These are phyloP conservation scores for Irpex sp. DNA, from an alignment of 1,284 basidiomycete genomes.

Conservation along the genomic window DNA sequence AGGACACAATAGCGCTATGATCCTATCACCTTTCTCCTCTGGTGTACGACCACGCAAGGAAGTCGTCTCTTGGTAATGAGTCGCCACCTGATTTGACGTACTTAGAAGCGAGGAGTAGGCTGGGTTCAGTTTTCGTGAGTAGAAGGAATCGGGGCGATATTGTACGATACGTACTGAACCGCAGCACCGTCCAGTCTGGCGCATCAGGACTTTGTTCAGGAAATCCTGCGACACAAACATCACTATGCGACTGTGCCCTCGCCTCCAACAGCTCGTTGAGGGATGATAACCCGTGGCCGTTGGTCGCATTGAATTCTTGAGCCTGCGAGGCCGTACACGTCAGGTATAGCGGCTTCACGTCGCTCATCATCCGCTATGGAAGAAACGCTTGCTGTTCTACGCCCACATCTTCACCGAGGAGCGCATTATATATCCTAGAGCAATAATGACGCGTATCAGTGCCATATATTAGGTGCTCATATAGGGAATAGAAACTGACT, in stretches of 20 bases:
- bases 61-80: not conserved
- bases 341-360: slow-evolving; percentile 3
- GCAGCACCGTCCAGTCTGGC: not conserved
- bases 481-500: not conserved
- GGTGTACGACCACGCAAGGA: not conserved
- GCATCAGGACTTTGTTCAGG: not conserved
- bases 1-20: slow-evolving; percentile 9
- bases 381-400: too few relatives aligned
- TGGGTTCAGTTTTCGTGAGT: not conserved
- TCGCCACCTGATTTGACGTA: slow-evolving; percentile 1
- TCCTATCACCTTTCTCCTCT: not conserved
- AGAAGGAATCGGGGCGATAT: not conserved
- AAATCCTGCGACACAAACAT: slow-evolving; percentile 8
- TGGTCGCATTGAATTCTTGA: slow-evolving; percentile 3
- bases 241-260: slow-evolving; percentile 6
- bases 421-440: not conserved
- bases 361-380: not conserved
- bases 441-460: not conserved
- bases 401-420: not conserved
- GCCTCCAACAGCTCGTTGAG: slow-evolving; percentile 11
- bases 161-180: slow-evolving; percentile 6
- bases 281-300: slow-evolving; percentile 6
- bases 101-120: slow-evolving; percentile 5
- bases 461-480: not conserved
- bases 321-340: slow-evolving; percentile 13